Base-by-base conservation (phyloP, 148 eudicot species). In the Persicaria tinctoria region DNA sequence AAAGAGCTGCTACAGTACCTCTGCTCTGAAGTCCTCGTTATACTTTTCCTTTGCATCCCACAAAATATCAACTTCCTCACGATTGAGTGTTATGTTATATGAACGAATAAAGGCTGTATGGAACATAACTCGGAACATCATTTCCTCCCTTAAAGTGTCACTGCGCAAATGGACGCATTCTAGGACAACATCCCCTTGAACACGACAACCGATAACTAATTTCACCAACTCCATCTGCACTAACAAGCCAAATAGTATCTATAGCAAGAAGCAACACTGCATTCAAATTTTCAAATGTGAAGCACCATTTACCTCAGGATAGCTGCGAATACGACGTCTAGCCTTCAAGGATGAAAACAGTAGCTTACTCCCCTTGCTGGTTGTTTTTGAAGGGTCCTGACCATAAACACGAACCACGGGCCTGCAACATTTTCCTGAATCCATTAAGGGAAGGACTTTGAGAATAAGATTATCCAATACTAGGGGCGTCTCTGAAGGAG, bases 171-270 rank as follows among this genome's bases (percentile, higher is more conserved):
- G 90, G 46, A 92, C 59, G 56, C 97, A 92, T 84, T 92, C 94
- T 51, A 89, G 78, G 62, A 89, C 90, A 60, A 92, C 85, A 83
- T 92, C 97, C 44, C 97, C 97, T 85, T 89, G 94, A 83, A 92
- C 81, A 78, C 79, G 91, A 20, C 84, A 77, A 78, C 78, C 88
- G 45, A 88, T 83, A 84, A 89, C 94, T 84, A 92, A 66, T 77
- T 92, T 89, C 49, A 87, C 87, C 55, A 89, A 74, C 81, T 91
- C 90, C 80, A 76, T 85, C 97, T 89, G 97, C 86, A 89, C 74
- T 47, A 4, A 66, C 47, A 66, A 66, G 47, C 3, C 47, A 66
- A 66, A 66, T 5, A 66, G 41, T 32, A 32, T 32, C 48, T 66
- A 44, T 72, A 72, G 66, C 77, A 23, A 70, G 18, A 74, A 79